phyloP scores from a whole-genome alignment of 768 basidiomycete genomes.

The Russula sp. region DNA sequence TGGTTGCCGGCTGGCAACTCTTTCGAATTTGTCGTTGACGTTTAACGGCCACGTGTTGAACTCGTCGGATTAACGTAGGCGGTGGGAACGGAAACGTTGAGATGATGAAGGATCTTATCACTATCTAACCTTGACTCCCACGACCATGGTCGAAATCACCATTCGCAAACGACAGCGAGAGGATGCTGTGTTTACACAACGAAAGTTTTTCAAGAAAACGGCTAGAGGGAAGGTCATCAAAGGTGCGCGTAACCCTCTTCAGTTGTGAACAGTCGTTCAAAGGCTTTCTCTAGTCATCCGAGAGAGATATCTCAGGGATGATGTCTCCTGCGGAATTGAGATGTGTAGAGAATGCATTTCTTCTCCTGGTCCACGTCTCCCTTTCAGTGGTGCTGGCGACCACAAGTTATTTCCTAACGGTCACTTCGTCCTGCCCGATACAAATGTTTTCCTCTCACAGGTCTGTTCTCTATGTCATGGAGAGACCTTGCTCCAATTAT shows the following conservation, averaged over 20 bases:
- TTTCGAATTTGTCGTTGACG: neutral
- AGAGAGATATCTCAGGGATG: conserved; percentile 90
- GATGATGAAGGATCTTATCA: neutral
- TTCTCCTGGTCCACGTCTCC: conserved; percentile 47
- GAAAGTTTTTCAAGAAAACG: conserved; percentile 96
- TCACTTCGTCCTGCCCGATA: conserved; percentile 88
- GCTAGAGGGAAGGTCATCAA: conserved; percentile 91
- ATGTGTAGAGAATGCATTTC: conserved; percentile 61
- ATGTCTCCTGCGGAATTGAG: conserved; percentile 82
- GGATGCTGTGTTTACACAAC: conserved; percentile 74
- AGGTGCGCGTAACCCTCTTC: conserved; percentile 48
- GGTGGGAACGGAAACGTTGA: no score
- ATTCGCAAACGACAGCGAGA: conserved; percentile 68
- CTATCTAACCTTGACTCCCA: neutral
- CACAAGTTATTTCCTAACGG: conserved; percentile 61
- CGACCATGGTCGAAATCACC: conserved; percentile 55
- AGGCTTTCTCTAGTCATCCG: conserved; percentile 56
- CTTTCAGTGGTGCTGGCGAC: conserved; percentile 52
- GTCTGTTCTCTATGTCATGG: conserved; percentile 38
- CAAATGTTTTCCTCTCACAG: conserved; percentile 92
- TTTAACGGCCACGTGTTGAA: neutral
- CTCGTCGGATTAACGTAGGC: no score
- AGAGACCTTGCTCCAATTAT: neutral
- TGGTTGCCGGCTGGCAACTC: conserved; percentile 29
- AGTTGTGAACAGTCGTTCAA: conserved; percentile 1